Evolutionary conservation across 73 alveolate species (phyloP).

Genomic region (Paramecium biaurelia): DNA sequence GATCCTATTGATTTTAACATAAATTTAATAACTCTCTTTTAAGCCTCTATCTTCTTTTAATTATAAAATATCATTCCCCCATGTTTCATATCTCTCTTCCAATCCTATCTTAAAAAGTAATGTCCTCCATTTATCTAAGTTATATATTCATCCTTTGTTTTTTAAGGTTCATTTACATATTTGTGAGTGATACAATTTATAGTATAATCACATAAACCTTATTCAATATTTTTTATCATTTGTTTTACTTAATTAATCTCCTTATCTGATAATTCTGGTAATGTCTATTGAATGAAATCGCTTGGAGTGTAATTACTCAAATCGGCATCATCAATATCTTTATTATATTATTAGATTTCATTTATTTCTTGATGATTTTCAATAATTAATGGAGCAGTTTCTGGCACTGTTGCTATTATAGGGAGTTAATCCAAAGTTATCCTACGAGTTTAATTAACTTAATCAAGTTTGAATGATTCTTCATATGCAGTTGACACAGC

Average conservation of each 20-base stretch:
- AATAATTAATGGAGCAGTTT: background rate
- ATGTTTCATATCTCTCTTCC: constrained; percentile 56
- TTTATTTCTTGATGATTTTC: background rate
- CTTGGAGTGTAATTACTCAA: constrained; percentile 1
- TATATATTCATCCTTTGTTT: background rate
- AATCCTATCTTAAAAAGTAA: constrained; percentile 55
- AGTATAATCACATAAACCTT: background rate
- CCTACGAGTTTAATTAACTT: background rate
- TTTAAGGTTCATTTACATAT: constrained; percentile 3
- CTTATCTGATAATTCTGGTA: constrained; percentile 3
- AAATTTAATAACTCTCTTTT: constrained; percentile 73
- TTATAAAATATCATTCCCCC: constrained; percentile 59
- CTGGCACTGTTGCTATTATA: background rate
- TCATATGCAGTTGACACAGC: background rate
- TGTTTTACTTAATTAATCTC: background rate
- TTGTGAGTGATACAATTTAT: background rate
- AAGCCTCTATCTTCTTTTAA: constrained; percentile 50
- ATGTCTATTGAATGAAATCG: background rate
- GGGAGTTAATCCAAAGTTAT: background rate
- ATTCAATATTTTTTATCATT: constrained; percentile 24
- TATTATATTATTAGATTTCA: background rate
- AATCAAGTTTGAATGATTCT: background rate
- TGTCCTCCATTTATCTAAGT: constrained; percentile 43
- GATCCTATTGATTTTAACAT: constrained; percentile 75
- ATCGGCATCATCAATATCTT: constrained; percentile 14